These are phyloP conservation scores for Backusella tuberculispora DNA, from an alignment of 192 early-diverging fungal genomes.

Conservation along the genomic window DNA sequence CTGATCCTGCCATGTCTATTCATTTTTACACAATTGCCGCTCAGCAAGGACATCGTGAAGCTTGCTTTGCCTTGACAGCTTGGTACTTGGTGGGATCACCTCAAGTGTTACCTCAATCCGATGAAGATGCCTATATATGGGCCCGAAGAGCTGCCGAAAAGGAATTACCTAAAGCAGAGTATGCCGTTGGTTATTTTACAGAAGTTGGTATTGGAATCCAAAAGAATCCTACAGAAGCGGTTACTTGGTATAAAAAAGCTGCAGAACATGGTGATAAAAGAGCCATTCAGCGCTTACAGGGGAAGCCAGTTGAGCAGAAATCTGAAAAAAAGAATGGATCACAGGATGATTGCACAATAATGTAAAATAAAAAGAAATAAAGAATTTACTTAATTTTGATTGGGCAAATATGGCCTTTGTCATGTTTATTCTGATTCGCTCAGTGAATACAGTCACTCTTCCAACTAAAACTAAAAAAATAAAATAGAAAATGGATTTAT, in stretches of 20 bases:
- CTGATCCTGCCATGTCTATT: constrained; percentile 57
- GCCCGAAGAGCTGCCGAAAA: constrained; percentile 62
- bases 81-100: constrained; percentile 69
- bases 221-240: constrained; percentile 57
- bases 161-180: constrained; percentile 62
- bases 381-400: neutral
- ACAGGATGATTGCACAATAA: constrained; percentile 51
- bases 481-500: constrained; percentile 5
- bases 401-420: constrained; percentile 7
- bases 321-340: constrained; percentile 45
- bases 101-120: constrained; percentile 59
- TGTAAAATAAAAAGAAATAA: constrained; percentile 25
- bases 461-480: neutral
- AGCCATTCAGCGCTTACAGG: constrained; percentile 58
- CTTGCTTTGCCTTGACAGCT: constrained; percentile 64
- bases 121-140: constrained; percentile 68
- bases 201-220: constrained; percentile 65
- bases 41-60: constrained; percentile 66
- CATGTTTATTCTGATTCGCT: neutral
- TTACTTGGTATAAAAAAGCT: constrained; percentile 69
- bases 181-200: constrained; percentile 69
- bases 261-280: constrained; percentile 66
- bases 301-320: constrained; percentile 42
- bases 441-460: constrained; percentile 1
- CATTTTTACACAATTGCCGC: constrained; percentile 69